A percentile compares a stretch with the other conserved stretches of the same genome.
Evolutionary conservation across 768 basidiomycete genomes (phyloP).

Genomic region (Clavaria fumosa): DNA sequence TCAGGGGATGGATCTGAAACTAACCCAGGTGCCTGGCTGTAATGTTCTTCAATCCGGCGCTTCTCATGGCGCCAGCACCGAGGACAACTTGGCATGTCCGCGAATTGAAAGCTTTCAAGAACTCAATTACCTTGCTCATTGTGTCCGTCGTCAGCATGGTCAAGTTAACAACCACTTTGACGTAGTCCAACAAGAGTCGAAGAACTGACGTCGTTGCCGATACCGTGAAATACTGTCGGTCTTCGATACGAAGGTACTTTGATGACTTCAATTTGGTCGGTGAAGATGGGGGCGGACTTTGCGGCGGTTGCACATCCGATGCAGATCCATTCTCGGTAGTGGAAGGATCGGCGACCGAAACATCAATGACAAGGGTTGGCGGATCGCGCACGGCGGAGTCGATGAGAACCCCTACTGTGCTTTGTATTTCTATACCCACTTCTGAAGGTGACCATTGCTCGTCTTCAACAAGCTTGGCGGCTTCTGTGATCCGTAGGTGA

Average conservation of each 20-base stretch:
- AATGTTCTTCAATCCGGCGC: conserved; percentile 94
- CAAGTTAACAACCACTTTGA: conserved; percentile 77
- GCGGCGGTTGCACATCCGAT: conserved; percentile 8
- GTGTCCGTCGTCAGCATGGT: conserved; percentile 83
- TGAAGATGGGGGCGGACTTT: conserved; percentile 11
- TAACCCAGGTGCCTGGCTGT: conserved; percentile 93
- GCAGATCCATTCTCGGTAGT: conserved; percentile 11
- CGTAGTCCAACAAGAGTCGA: conserved; percentile 64
- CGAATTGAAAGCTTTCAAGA: conserved; percentile 95
- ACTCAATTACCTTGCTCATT: conserved; percentile 91
- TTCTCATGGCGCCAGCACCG: conserved; percentile 98
- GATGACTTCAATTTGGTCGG: conserved; percentile 17
- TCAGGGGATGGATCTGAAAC: conserved; percentile 10
- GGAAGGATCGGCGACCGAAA: conserved; percentile 9
- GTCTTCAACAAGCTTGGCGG: conserved; percentile 87
- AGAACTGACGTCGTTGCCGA: conserved; percentile 69
- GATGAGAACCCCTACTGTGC: conserved; percentile 55
- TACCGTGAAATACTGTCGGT: conserved; percentile 72
- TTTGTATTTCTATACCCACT: conserved; percentile 50
- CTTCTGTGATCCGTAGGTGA: conserved; percentile 56
- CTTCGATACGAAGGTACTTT: conserved; percentile 68
- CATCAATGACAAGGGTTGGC: conserved; percentile 36
- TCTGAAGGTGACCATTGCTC: conserved; percentile 87
- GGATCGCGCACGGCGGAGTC: conserved; percentile 76
- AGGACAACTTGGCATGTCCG: conserved; percentile 96